Conservation (phyloP, 1,284 basidiomycete genomes). For the Crepidotus sp. region DNA sequence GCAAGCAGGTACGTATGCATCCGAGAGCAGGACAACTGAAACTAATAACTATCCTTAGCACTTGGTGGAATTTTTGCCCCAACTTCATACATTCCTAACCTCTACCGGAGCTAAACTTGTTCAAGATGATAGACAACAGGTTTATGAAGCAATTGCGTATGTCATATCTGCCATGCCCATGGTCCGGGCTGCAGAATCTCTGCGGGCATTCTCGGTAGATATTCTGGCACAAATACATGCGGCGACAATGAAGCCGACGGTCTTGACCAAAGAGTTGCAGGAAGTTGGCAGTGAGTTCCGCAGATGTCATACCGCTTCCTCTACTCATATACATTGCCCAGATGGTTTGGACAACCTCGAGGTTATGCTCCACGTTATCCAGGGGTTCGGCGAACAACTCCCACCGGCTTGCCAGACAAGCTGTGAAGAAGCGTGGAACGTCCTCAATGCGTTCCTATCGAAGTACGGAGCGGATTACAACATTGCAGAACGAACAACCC, state of each 20-base stretch:
- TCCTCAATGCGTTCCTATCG: slow-evolving; percentile 75
- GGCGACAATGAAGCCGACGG: slow-evolving; percentile 38
- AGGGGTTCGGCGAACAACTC: slow-evolving; percentile 72
- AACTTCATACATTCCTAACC: slow-evolving; percentile 83
- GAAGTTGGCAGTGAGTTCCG: slow-evolving; percentile 50
- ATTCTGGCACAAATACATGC: slow-evolving; percentile 66
- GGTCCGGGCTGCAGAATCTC: slow-evolving; percentile 74
- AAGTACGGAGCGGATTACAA: slow-evolving; percentile 76
- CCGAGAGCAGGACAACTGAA: slow-evolving; percentile 5
- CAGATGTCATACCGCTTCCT: slow-evolving; percentile 4
- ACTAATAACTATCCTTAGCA: slow-evolving; percentile 42
- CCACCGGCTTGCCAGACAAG: slow-evolving; percentile 76
- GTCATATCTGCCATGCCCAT: slow-evolving; percentile 91
- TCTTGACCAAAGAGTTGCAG: slow-evolving; percentile 52
- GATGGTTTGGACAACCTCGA: slow-evolving; percentile 88
- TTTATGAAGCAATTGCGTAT: slow-evolving; percentile 93
- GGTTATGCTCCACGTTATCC: slow-evolving; percentile 75
- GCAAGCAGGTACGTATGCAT: slow-evolving; percentile 56
- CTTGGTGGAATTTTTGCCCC: slow-evolving; percentile 85
- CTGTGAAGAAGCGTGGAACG: slow-evolving; percentile 72
- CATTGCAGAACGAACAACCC: slow-evolving; percentile 78
- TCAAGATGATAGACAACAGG: slow-evolving; percentile 84
- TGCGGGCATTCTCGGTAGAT: slow-evolving; percentile 78
- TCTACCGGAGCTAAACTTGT: slow-evolving; percentile 70
- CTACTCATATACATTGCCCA: slow-evolving; percentile 19